Evolutionary conservation across 495 filamentous ascomycete species (phyloP), one percentile per base, ranked within the genome.

Genomic region (Lasiosphaeria hispida): DNA sequence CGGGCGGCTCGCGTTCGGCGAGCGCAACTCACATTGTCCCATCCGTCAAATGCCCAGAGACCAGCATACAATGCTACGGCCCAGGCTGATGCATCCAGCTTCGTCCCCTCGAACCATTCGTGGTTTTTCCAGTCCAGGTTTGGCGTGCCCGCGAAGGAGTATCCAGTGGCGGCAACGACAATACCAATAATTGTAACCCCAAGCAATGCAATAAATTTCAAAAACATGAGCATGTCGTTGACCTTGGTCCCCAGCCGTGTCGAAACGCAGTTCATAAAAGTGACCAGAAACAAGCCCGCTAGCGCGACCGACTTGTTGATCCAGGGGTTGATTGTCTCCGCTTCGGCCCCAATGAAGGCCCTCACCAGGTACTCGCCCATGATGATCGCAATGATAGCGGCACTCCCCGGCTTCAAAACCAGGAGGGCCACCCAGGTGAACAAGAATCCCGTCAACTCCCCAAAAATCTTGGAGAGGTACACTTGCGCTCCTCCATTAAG

Each of bases 11-110:
- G 23, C 23, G 44, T 17, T 4, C 23, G 37, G n/a, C 3, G 2
- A 53, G 18, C 41, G 33, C 57, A 59, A 78, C 88, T 76, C 73
- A 94, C 92, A 72, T 98, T 98, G 68, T 98, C 94, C 94, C 94
- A 98, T 15, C 94, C 94, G 66, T 98, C 94, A 73, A 93, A 98
- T 2, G 94, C 94, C 94, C 94, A 98, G 2, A 98, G 78, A 9
- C 94, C 94, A 23, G 91, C 93, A 71, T 98, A 98, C 56, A 98
- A 70, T 4, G 94, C 94, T 50, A 97, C 89, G 13, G 92, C 92
- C 86, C 90, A 95, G 60, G 84, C 85, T 13, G 87, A 90, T 13
- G 86, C 80, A 68, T 90, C 85, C n/a, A 82, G 81, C 62, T 77
- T 88, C 10, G 92, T 96, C 39, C 86, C 88, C 57, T 92, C 85